Percentiles rank a stretch among this genome's conserved stretches.
phyloP scores from a whole-genome alignment of 2,329 filamentous ascomycete species.

The Aspergillus carbonarius region DNA sequence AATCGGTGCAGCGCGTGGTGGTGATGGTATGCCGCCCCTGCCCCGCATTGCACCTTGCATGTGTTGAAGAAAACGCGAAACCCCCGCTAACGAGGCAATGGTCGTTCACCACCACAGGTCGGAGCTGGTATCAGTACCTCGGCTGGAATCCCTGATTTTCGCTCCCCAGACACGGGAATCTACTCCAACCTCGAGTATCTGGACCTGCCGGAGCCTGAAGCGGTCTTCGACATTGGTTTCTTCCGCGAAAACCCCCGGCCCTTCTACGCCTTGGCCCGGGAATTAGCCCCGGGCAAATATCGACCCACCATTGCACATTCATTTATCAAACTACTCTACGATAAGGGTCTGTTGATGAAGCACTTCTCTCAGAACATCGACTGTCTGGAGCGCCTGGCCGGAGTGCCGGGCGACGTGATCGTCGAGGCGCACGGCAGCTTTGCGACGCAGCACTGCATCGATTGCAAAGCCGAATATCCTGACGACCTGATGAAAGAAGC shows the following conservation, averaged over 20 bases:
- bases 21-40: constrained; percentile 62
- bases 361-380: constrained; percentile 98
- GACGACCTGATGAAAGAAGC: constrained; percentile 70
- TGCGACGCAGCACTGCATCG: constrained; percentile 84
- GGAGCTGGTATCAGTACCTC: constrained; percentile 72
- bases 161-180: constrained; percentile 87
- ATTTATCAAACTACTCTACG: constrained; percentile 78
- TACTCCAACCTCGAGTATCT: constrained; percentile 89
- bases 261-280: constrained; percentile 88
- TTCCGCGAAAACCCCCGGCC: constrained; percentile 81
- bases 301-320: constrained; percentile 85
- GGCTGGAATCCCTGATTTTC: constrained; percentile 79
- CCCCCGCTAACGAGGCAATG: neutral
- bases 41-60: constrained; percentile 1
- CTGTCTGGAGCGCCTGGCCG: constrained; percentile 83
- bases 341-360: constrained; percentile 76
- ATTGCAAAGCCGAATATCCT: constrained; percentile 73
- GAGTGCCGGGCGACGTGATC: constrained; percentile 76
- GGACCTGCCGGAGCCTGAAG: constrained; percentile 83
- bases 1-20: constrained; percentile 68
- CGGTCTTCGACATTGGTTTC: constrained; percentile 89
- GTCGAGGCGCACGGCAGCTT: constrained; percentile 96
- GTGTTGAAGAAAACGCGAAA: neutral
- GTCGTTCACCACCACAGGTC: constrained; percentile 47
- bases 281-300: constrained; percentile 88